phyloP scores from a whole-genome alignment of 2,329 filamentous ascomycete genomes.

The Allantophomopsis lycopodina region DNA sequence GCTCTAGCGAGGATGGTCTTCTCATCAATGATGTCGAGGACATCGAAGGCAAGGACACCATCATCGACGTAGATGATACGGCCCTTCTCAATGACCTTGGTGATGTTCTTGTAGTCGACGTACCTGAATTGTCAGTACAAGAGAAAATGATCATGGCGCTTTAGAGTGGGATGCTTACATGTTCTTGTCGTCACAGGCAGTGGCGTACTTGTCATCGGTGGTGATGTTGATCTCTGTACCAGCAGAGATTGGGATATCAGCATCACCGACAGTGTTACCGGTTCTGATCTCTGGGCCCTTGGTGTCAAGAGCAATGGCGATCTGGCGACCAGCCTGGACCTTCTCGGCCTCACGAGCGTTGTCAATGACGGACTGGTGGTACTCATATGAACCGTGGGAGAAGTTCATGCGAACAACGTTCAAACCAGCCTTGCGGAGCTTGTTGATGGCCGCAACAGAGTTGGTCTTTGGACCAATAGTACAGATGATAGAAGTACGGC shows the following conservation, averaged over 20 bases:
- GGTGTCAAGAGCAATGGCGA: conserved; percentile 84
- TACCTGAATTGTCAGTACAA: conserved; percentile 41
- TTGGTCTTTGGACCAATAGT: conserved; percentile 99
- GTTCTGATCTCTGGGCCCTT: conserved; percentile 84
- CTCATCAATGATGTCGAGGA: conserved; percentile 75
- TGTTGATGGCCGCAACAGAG: conserved; percentile 92
- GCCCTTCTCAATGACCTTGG: conserved; percentile 85
- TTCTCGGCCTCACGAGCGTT: conserved; percentile 80
- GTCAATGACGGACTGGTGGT: conserved; percentile 97
- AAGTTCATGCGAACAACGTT: conserved; percentile 99
- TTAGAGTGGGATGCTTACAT: conserved; percentile 48
- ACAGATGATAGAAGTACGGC: conserved; percentile 95
- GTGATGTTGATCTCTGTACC: conserved; percentile 89
- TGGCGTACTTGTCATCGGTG: conserved; percentile 86
- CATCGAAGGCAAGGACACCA: conserved; percentile 92
- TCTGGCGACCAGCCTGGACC: conserved; percentile 63
- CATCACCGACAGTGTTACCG: conserved; percentile 57
- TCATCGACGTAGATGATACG: conserved; percentile 98
- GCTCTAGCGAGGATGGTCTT: conserved; percentile 78
- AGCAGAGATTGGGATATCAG: conserved; percentile 67
- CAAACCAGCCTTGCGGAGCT: conserved; percentile 77
- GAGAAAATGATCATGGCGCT: neutral
- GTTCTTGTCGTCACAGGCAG: conserved; percentile 74
- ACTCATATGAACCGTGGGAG: conserved; percentile 87
- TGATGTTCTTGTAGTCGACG: conserved; percentile 99